Conservation (phyloP, 75 land plant genomes). For the Picea glauca region DNA sequence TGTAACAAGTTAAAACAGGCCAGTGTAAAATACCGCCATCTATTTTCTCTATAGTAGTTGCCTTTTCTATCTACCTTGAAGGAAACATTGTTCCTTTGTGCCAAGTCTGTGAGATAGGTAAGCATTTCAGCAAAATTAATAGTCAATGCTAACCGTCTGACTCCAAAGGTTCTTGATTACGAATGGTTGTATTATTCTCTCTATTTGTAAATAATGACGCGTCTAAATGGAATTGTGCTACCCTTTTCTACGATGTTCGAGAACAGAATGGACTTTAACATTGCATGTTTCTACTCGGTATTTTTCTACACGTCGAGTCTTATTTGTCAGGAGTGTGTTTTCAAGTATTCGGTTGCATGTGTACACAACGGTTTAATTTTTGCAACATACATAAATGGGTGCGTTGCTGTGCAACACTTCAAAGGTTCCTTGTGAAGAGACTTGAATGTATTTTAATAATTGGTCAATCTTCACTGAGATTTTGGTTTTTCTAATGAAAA, state of each 20-base stretch:
- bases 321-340: not conserved
- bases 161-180: conserved; percentile 1
- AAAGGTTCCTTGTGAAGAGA: not conserved
- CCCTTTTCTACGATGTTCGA: not conserved
- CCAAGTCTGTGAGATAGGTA: conserved; percentile 7
- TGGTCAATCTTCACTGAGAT: not conserved
- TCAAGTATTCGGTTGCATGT: not conserved
- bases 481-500: too few relatives aligned
- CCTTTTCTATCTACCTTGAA: too few relatives aligned
- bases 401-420: not conserved
- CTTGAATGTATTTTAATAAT: not conserved
- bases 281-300: not conserved
- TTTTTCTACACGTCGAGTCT: too few relatives aligned
- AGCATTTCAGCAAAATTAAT: not conserved
- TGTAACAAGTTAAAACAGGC: not conserved
- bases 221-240: conserved; percentile 3
- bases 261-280: conserved; percentile 6
- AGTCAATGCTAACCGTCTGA: conserved; percentile 9
- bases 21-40: not conserved
- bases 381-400: not conserved
- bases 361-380: not conserved
- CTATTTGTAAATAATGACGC: conserved; percentile 5
- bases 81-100: conserved; percentile 1
- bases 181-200: conserved; percentile 10
- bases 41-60: not conserved